These are phyloP conservation scores for Rhodotorula mucilaginosa DNA, from an alignment of 1,284 basidiomycete species.

Conservation along the genomic window DNA sequence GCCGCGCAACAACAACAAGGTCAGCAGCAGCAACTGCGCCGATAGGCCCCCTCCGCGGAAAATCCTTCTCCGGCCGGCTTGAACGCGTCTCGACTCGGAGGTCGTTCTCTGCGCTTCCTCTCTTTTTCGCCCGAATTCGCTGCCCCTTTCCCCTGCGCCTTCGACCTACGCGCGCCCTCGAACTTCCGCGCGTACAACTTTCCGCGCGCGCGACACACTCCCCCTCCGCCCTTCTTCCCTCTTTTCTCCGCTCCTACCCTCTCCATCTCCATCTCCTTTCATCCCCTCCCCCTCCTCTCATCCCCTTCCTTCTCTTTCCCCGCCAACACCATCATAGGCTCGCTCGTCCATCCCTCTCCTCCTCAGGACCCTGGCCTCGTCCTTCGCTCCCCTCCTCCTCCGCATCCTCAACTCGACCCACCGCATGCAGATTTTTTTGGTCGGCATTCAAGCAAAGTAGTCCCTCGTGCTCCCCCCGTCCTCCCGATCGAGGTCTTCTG, in stretches of 20 bases:
- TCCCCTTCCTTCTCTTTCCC: too few relatives aligned
- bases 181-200: too few relatives aligned
- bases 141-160: neutral
- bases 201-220: too few relatives aligned
- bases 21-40: constrained; percentile 4
- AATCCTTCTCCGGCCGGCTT: too few relatives aligned
- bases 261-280: neutral
- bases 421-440: neutral
- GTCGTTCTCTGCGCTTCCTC: neutral
- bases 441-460: neutral
- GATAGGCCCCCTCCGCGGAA: neutral
- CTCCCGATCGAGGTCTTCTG: neutral
- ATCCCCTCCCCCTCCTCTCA: neutral
- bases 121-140: too few relatives aligned
- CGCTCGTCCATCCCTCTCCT: too few relatives aligned
- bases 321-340: too few relatives aligned
- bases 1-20: constrained; percentile 14
- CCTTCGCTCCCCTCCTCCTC: neutral
- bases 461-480: neutral
- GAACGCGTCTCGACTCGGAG: neutral
- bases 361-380: too few relatives aligned
- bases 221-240: neutral
- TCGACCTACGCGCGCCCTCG: too few relatives aligned
- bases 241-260: neutral
- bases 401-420: neutral